Evolutionary conservation across 306 rosid genomes (phyloP), one percentile per base, ranked within the genome.

Genomic region (Canavalia ensiformis): DNA sequence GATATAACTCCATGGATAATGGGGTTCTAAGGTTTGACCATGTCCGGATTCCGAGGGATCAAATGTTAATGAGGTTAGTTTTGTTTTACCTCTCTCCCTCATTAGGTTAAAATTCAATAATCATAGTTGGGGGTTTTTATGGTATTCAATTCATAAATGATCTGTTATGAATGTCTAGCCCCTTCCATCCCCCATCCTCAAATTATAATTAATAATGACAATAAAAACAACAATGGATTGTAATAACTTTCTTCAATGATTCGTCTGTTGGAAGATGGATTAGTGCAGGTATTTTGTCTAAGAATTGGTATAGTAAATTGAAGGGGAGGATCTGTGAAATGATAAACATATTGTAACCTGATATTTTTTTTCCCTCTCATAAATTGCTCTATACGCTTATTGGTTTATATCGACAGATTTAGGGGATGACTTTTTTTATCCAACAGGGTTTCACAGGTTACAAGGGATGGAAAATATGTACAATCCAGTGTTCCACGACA

Each of bases 1-100:
- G 96, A 44, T 90, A 90, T 92, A 95, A 95, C 88, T 87, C 90
- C 70, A 95, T 95, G 99, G 99, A 95, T 85, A 95, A 95, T 88
- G 99, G 99, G 66, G 94, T 95, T 68, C 79, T 95, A 72, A 83
- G 87, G 79, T 93, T 95, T 85, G 94, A 91, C 67, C 88, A 93
- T 77, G 93, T 95, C 54, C 88, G 97, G 31, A 91, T 95, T 72
- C 98, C 99, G 11, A 91, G 99, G 88, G 70, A 82, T 80, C 99
- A 91, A 88, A 90, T 95, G 96, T 88, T 95, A 84, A 95, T 93
- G 99, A 93, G 94, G 99, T 95, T 81, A 62, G 88, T 74, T 81
- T 49, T 60, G 6, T 78, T 83, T 58, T 62, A 33, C 74, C 67
- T 13, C 59, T 68, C 45, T 72, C 42, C 64, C 45, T 68, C 58